Conservation (phyloP, 2,329 filamentous ascomycete genomes). For the Cladosporium sp. region DNA sequence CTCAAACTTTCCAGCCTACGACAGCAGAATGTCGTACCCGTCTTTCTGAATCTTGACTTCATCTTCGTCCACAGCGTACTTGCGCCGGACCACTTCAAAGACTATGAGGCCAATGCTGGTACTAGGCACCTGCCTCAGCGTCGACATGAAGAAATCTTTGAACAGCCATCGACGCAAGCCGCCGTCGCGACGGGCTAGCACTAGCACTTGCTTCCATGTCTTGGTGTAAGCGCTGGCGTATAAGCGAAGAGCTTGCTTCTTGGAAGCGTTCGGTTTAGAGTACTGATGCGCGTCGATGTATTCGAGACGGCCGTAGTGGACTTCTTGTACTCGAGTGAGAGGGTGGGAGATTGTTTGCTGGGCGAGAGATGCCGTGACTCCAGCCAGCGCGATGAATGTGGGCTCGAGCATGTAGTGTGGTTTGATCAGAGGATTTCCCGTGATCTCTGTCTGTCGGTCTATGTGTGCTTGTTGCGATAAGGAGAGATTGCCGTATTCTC, state of each 20-base stretch:
- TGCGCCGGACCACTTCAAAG: slow-evolving; percentile 70
- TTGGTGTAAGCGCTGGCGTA: slow-evolving; percentile 70
- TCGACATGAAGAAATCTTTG: slow-evolving; percentile 67
- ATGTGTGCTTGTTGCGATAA: slow-evolving; percentile 31
- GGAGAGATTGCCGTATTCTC: slow-evolving; percentile 34
- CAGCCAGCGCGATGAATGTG: slow-evolving; percentile 64
- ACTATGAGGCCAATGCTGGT: slow-evolving; percentile 74
- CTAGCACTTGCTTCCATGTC: slow-evolving; percentile 58
- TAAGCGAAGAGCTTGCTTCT: slow-evolving; percentile 53
- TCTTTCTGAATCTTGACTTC: slow-evolving; percentile 63
- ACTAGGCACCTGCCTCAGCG: slow-evolving; percentile 69
- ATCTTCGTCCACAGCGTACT: slow-evolving; percentile 63
- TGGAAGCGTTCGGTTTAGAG: slow-evolving; percentile 36
- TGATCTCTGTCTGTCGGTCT: slow-evolving; percentile 20
- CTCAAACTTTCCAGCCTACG: slow-evolving; percentile 24
- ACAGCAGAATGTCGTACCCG: slow-evolving; percentile 67
- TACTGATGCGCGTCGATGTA: slow-evolving; percentile 59
- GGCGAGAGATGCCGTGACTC: slow-evolving; percentile 62
- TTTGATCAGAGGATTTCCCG: slow-evolving; percentile 52
- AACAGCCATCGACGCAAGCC: slow-evolving; percentile 63
- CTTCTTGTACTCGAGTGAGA: slow-evolving; percentile 64
- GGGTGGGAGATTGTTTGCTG: slow-evolving; percentile 71
- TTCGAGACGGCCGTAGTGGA: slow-evolving; percentile 70
- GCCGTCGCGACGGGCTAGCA: slow-evolving; percentile 56
- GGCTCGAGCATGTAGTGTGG: slow-evolving; percentile 75